A percentile compares a stretch with the other conserved stretches of the same genome.
These are phyloP conservation scores for Symbiodinium natans DNA, from an alignment of 73 alveolate genomes.

Conservation along the genomic window DNA sequence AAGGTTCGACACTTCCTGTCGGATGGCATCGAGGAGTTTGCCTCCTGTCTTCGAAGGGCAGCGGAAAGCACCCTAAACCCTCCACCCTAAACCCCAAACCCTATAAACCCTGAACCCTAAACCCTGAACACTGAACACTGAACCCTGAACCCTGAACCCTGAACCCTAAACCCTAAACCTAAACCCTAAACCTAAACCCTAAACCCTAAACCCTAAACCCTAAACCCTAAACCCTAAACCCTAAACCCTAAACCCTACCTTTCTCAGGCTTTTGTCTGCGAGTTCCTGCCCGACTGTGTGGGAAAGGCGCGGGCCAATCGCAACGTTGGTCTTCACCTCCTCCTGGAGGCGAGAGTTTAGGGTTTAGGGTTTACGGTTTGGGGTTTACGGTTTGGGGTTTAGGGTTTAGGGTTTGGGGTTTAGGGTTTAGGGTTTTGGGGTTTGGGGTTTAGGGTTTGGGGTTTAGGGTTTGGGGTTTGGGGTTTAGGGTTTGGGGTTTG, in stretches of 20 bases:
- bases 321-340: slow-evolving; percentile 32
- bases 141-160: too few relatives aligned
- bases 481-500: too few relatives aligned
- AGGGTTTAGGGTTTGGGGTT: too few relatives aligned
- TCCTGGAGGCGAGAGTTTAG: slow-evolving; percentile 22
- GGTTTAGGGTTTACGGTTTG: not conserved
- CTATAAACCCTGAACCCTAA: not conserved
- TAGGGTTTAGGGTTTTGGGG: too few relatives aligned
- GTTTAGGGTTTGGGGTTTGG: too few relatives aligned
- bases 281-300: slow-evolving; percentile 80
- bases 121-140: too few relatives aligned
- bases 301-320: slow-evolving; percentile 48
- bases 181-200: too few relatives aligned
- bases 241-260: not conserved
- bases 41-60: too few relatives aligned
- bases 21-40: slow-evolving; percentile 47
- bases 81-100: not conserved
- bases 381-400: too few relatives aligned
- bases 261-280: slow-evolving; percentile 52
- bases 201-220: too few relatives aligned
- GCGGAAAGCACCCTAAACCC: not conserved
- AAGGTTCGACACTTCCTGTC: slow-evolving; percentile 59
- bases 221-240: not conserved
- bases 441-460: too few relatives aligned
- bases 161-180: too few relatives aligned